These are phyloP conservation scores for Lentithecium fluviatile DNA, from an alignment of 495 filamentous ascomycete species.

Conservation along the genomic window DNA sequence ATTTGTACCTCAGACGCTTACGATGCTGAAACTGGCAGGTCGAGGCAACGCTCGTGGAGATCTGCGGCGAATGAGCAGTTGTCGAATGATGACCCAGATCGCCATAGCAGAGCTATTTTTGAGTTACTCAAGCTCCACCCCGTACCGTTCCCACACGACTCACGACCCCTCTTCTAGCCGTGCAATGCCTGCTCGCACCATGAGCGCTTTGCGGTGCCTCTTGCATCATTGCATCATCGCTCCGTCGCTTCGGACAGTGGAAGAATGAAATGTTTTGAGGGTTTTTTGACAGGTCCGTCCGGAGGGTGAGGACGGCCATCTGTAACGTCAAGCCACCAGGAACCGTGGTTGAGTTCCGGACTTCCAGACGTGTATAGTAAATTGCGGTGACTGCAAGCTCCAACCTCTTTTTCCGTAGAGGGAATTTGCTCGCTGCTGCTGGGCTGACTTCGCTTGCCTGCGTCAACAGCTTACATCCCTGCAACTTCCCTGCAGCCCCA, in stretches of 20 bases:
- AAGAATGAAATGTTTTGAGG: neutral
- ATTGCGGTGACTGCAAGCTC: neutral
- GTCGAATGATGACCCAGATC: conserved; percentile 1
- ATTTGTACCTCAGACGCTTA: neutral
- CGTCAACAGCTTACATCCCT: conserved; percentile 18
- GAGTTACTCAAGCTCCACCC: neutral
- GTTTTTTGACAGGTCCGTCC: neutral
- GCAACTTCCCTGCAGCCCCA: conserved; percentile 12
- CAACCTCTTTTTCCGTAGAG: neutral
- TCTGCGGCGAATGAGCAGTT: neutral
- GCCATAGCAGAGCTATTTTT: conserved; percentile 8
- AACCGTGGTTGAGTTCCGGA: too few relatives aligned
- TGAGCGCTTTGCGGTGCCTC: neutral
- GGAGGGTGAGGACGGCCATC: neutral
- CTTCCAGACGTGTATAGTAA: neutral
- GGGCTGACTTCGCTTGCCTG: conserved; percentile 1
- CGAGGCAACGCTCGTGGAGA: neutral
- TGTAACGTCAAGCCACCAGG: too few relatives aligned
- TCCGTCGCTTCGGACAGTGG: neutral
- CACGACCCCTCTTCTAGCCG: neutral
- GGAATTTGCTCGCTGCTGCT: too few relatives aligned
- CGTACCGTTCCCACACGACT: too few relatives aligned
- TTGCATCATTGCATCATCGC: conserved; percentile 3
- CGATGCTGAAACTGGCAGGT: neutral
- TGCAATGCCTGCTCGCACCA: neutral